Percentiles rank a stretch among this genome's conserved stretches.
These are phyloP conservation scores for Fistulifera pelliculosa DNA, from an alignment of 108 stramenopile species.

Conservation along the genomic window DNA sequence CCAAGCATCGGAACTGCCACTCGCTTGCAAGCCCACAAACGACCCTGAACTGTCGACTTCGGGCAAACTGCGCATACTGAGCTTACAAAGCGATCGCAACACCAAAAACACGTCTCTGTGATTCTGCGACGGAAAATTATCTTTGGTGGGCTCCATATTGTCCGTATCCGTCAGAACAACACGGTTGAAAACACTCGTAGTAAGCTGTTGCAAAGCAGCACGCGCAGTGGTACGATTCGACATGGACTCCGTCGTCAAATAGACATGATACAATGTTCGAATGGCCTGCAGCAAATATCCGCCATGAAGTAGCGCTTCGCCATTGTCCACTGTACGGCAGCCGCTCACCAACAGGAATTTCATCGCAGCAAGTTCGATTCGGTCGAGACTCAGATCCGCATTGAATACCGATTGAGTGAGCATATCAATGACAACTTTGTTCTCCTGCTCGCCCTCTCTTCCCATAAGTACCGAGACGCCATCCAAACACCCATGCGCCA, in stretches of 20 bases:
- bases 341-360: conserved; percentile 72
- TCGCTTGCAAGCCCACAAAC: conserved; percentile 26
- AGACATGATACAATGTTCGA: conserved; percentile 88
- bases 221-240: conserved; percentile 93
- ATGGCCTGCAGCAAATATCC: conserved; percentile 85
- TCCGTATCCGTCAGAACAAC: conserved; percentile 41
- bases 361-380: conserved; percentile 57
- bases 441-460: conserved; percentile 1
- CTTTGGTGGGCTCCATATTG: conserved; percentile 6
- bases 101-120: conserved; percentile 95
- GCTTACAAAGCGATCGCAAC: conserved; percentile 90
- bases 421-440: conserved; percentile 32
- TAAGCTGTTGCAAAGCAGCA: conserved; percentile 91
- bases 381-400: conserved; percentile 46
- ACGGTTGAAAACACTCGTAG: conserved; percentile 81
- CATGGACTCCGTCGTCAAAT: conserved; percentile 67
- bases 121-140: conserved; percentile 71
- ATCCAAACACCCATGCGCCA: conserved; percentile 78
- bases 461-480: conserved; percentile 35
- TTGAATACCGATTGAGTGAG: conserved; percentile 54
- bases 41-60: conserved; percentile 3
- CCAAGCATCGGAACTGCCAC: conserved; percentile 26
- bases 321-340: conserved; percentile 28
- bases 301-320: conserved; percentile 63
- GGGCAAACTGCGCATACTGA: conserved; percentile 73